Conservation (phyloP, 2,329 filamentous ascomycete genomes). For the Trichoderma sp. region DNA sequence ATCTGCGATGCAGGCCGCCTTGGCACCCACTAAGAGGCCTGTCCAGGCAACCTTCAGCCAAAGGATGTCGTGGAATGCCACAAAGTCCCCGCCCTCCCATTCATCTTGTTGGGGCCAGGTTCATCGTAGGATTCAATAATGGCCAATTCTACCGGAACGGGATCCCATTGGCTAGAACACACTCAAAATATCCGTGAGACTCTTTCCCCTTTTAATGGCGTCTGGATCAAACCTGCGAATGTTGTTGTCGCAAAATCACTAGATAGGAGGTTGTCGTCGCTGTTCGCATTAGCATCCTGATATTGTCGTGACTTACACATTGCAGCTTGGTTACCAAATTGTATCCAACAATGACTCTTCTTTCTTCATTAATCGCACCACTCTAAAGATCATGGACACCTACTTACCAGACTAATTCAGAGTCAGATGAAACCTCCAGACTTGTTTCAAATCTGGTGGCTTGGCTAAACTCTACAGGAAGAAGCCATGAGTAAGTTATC, state of each 20-base stretch:
- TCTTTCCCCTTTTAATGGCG: constrained; percentile 35
- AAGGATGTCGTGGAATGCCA: constrained; percentile 5
- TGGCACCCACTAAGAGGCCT: constrained; percentile 24
- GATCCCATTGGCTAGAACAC: constrained; percentile 30
- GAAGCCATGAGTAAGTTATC: constrained; percentile 30
- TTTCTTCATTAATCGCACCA: background rate
- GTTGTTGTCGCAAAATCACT: constrained; percentile 1
- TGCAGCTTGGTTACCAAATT: constrained; percentile 1
- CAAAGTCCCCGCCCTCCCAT: constrained; percentile 4
- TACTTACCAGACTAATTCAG: constrained; percentile 30
- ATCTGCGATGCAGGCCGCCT: constrained; percentile 1
- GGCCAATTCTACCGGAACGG: constrained; percentile 25
- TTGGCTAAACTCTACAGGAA: constrained; percentile 34
- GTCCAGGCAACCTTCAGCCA: constrained; percentile 22
- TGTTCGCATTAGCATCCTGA: background rate
- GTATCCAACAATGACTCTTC: background rate
- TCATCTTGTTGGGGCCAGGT: background rate
- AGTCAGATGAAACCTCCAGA: constrained; percentile 33
- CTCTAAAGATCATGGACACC: background rate
- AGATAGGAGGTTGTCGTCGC: background rate
- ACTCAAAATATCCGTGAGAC: constrained; percentile 37
- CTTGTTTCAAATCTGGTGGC: constrained; percentile 35
- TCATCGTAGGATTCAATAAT: background rate
- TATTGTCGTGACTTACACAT: constrained; percentile 10
- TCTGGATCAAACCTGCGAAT: constrained; percentile 29